Conservation (phyloP, 2,329 filamentous ascomycete species). For the Colletotrichum plurivorum region DNA sequence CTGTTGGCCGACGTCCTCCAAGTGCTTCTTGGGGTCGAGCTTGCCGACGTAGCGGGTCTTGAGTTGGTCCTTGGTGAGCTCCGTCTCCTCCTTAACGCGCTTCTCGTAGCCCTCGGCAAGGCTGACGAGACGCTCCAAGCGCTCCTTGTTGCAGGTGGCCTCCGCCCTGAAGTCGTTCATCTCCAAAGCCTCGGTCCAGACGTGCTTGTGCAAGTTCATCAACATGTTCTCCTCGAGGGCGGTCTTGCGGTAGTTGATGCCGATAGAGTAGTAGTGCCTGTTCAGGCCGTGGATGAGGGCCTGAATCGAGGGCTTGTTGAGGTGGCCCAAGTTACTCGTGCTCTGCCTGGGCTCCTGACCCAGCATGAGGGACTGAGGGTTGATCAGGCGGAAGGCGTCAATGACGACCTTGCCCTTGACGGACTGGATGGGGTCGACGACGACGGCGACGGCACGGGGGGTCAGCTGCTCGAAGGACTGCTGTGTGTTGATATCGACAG, state of each 20-base stretch:
- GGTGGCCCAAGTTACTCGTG: constrained; percentile 95
- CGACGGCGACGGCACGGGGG: constrained; percentile 94
- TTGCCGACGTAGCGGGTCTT: constrained; percentile 99
- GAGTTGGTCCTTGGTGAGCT: constrained; percentile 95
- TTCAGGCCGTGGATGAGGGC: constrained; percentile 98
- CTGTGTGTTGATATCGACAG: constrained; percentile 99
- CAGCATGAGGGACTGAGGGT: constrained; percentile 97
- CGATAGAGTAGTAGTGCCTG: constrained; percentile 99
- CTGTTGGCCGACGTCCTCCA: constrained; percentile 96
- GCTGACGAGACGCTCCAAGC: constrained; percentile 87
- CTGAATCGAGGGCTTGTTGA: constrained; percentile 99
- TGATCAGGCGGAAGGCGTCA: constrained; percentile 98
- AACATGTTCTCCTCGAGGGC: constrained; percentile 99
- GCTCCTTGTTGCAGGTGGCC: constrained; percentile 87
- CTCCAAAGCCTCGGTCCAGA: constrained; percentile 97
- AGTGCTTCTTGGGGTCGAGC: constrained; percentile 98
- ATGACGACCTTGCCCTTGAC: constrained; percentile 99
- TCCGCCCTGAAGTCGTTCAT: constrained; percentile 97
- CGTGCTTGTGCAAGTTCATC: constrained; percentile 99
- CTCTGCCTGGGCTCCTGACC: constrained; percentile 98
- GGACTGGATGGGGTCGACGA: constrained; percentile 98
- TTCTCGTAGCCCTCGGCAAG: constrained; percentile 98
- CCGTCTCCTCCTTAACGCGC: constrained; percentile 98
- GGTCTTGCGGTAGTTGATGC: constrained; percentile 97
- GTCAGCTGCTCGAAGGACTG: constrained; percentile 99